phyloP scores from a whole-genome alignment of 805 yeast genomes.

The Candida wancherniae region DNA sequence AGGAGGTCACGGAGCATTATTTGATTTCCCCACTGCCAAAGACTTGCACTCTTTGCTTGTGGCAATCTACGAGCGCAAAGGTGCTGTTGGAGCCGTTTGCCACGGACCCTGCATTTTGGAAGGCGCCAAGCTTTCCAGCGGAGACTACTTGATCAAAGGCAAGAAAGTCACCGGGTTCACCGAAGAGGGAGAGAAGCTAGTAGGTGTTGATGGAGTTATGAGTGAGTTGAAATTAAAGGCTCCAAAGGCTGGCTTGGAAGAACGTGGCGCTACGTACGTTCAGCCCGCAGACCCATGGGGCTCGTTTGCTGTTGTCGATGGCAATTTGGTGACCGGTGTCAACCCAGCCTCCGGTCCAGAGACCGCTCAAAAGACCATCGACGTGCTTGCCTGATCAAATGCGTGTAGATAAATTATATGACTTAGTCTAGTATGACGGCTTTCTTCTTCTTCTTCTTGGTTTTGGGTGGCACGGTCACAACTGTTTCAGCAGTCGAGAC shows the following conservation, averaged over 20 bases:
- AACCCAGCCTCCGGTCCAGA: slow-evolving; percentile 56
- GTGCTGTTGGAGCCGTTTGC: slow-evolving; percentile 61
- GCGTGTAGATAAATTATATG: background rate
- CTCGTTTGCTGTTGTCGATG: slow-evolving; percentile 49
- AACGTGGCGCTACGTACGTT: slow-evolving; percentile 38
- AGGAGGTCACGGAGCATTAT: slow-evolving; percentile 62
- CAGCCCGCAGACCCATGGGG: slow-evolving; percentile 50
- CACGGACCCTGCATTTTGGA: slow-evolving; percentile 62
- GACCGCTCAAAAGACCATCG: slow-evolving; percentile 41
- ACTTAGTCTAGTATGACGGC: slow-evolving; percentile 32
- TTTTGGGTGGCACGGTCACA: slow-evolving; percentile 30
- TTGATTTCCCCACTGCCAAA: slow-evolving; percentile 52
- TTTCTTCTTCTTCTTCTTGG: slow-evolving; percentile 33
- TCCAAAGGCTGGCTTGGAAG: slow-evolving; percentile 33
- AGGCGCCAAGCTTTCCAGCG: slow-evolving; percentile 36
- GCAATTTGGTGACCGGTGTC: slow-evolving; percentile 58
- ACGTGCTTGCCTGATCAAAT: slow-evolving; percentile 3
- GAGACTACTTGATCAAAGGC: slow-evolving; percentile 45
- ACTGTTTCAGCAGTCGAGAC: slow-evolving; percentile 7
- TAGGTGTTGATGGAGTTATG: slow-evolving; percentile 20
- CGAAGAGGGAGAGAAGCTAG: slow-evolving; percentile 45
- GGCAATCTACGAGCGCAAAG: slow-evolving; percentile 45
- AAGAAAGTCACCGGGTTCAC: slow-evolving; percentile 59
- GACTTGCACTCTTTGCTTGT: slow-evolving; percentile 43
- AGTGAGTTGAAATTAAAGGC: slow-evolving; percentile 24